phyloP scores from a whole-genome alignment of 2,329 filamentous ascomycete species.

The Alternaria sp. region DNA sequence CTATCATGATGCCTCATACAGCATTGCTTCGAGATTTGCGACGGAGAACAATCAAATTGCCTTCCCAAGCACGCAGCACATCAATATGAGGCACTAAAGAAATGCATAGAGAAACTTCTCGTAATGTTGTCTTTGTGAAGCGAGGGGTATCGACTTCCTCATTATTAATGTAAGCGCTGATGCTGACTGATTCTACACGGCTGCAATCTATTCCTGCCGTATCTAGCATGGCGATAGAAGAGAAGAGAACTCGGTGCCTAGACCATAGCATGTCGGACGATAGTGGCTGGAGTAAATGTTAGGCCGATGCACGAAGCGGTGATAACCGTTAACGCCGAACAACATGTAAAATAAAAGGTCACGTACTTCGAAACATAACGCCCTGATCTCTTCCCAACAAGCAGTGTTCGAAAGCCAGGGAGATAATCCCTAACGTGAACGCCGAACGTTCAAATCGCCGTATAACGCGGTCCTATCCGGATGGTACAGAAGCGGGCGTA shows the following conservation, averaged over 20 bases:
- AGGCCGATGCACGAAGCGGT: not conserved
- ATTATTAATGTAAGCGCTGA: constrained; percentile 5
- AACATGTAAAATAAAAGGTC: not conserved
- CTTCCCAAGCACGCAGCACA: not conserved
- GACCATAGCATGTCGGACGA: not conserved
- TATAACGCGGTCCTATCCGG: not conserved
- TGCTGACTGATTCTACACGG: constrained; percentile 2
- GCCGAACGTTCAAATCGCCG: not conserved
- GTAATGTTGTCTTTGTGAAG: not conserved
- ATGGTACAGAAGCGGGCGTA: not conserved
- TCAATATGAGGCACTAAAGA: not conserved
- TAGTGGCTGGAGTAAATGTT: not conserved
- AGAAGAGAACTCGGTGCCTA: not conserved
- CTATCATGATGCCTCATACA: not conserved
- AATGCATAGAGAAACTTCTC: not conserved
- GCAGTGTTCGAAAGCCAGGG: not conserved
- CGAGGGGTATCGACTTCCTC: not conserved
- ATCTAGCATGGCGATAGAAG: not conserved
- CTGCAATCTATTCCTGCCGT: not conserved
- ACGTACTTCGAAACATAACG: not conserved
- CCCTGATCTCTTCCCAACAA: not conserved
- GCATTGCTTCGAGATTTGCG: not conserved
- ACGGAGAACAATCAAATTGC: not conserved
- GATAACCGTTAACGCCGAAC: constrained; percentile 11
- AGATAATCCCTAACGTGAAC: not conserved